Conservation (phyloP, 2,329 filamentous ascomycete species). For the Xylaria sp. region DNA sequence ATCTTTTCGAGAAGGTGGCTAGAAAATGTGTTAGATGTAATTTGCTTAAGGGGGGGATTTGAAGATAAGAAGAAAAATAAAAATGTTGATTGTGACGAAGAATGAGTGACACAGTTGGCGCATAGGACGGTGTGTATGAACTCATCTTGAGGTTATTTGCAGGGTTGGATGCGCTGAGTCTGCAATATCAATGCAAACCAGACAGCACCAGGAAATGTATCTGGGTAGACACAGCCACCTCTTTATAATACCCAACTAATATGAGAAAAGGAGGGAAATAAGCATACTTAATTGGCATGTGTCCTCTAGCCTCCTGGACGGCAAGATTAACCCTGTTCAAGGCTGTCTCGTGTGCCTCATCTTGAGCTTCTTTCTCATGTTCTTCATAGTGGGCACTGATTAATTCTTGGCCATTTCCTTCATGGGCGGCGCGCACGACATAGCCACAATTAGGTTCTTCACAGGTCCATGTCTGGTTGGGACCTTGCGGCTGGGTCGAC, state of each 20-base stretch:
- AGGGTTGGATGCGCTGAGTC: neutral
- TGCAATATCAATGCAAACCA: neutral
- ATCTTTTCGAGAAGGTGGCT: slow-evolving; percentile 68
- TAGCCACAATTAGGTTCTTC: slow-evolving; percentile 71
- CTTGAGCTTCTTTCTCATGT: slow-evolving; percentile 67
- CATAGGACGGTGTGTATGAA: neutral
- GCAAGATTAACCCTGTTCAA: slow-evolving; percentile 60
- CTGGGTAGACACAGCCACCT: too few relatives aligned
- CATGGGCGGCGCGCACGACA: slow-evolving; percentile 70
- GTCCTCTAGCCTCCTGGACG: slow-evolving; percentile 66
- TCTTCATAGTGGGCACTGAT: slow-evolving; percentile 70
- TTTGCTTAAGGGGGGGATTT: neutral
- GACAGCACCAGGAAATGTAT: too few relatives aligned
- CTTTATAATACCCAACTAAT: slow-evolving; percentile 44
- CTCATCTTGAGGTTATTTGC: neutral
- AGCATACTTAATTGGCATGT: slow-evolving; percentile 67
- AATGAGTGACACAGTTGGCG: neutral
- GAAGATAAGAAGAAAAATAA: neutral
- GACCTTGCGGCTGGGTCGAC: slow-evolving; percentile 61
- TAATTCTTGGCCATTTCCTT: slow-evolving; percentile 62
- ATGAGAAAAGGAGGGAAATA: slow-evolving; percentile 51
- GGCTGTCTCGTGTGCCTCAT: slow-evolving; percentile 49
- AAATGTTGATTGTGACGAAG: neutral
- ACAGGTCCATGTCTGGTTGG: slow-evolving; percentile 74
- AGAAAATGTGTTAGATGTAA: slow-evolving; percentile 32